A percentile compares a stretch with the other conserved stretches of the same genome.
phyloP scores from a whole-genome alignment of 495 filamentous ascomycete species.

The Aspergillus olivimuriae region DNA sequence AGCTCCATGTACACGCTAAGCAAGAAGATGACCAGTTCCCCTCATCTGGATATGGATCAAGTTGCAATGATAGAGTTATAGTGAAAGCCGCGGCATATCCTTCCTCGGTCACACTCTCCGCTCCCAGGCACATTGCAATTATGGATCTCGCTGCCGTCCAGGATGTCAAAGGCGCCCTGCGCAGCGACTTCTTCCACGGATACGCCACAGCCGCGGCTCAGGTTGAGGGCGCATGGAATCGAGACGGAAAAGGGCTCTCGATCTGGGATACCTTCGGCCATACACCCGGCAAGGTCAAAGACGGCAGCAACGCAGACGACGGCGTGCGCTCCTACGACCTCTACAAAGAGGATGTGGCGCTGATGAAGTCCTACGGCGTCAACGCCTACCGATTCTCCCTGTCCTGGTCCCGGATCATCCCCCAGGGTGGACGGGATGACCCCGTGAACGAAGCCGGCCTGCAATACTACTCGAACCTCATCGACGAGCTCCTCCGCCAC shows the following conservation, averaged over 20 bases:
- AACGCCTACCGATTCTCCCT: slow-evolving; percentile 66
- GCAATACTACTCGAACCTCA: slow-evolving; percentile 36
- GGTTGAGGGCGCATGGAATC: slow-evolving; percentile 60
- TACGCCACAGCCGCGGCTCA: slow-evolving; percentile 42
- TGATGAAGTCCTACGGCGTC: slow-evolving; percentile 60
- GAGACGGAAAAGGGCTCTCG: slow-evolving; percentile 60
- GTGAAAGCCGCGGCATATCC: too few species aligned
- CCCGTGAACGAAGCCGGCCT: slow-evolving; percentile 38
- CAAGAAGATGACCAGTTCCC: too few species aligned
- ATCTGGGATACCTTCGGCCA: slow-evolving; percentile 71
- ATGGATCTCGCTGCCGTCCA: slow-evolving; percentile 28
- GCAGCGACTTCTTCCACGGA: slow-evolving; percentile 30
- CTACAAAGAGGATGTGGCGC: slow-evolving; percentile 61
- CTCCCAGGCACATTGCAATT: slow-evolving; percentile 7
- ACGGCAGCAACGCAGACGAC: slow-evolving; percentile 57
- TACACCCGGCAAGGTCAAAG: slow-evolving; percentile 62
- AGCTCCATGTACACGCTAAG: too few species aligned
- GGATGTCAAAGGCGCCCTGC: slow-evolving; percentile 25
- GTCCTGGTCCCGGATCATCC: slow-evolving; percentile 66
- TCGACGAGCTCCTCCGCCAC: slow-evolving; percentile 36
- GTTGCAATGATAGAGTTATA: too few species aligned
- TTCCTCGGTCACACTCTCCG: too few species aligned
- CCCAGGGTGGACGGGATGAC: slow-evolving; percentile 30
- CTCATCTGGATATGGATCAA: too few species aligned
- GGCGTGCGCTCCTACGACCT: slow-evolving; percentile 67